Percentiles rank a stretch among this genome's conserved stretches.
Conservation (phyloP, 129 eudicot species). For the Flaveria bidentis region DNA sequence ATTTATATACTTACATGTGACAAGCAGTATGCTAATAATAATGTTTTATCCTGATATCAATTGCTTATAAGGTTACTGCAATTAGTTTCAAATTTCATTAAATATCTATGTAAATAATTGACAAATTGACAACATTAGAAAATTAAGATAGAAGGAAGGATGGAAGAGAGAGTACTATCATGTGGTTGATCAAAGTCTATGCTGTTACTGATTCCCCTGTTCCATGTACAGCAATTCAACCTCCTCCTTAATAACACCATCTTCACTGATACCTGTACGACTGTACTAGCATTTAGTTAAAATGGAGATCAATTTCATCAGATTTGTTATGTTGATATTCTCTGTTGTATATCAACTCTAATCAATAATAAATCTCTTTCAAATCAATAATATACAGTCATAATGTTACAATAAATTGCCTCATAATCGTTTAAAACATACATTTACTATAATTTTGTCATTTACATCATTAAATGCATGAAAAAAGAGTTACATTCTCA, state of each 20-base stretch:
- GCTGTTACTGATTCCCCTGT: conserved; percentile 51
- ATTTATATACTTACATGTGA: too few species aligned
- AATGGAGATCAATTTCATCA: neutral
- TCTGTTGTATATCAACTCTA: neutral
- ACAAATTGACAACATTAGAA: neutral
- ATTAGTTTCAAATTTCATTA: neutral
- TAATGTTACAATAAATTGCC: conserved; percentile 6
- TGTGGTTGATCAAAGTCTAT: conserved; percentile 81
- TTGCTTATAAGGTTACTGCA: neutral
- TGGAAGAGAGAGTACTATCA: conserved; percentile 50
- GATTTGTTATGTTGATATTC: neutral
- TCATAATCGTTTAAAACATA: neutral
- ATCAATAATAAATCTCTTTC: neutral
- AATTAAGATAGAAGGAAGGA: conserved; percentile 23
- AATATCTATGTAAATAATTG: neutral
- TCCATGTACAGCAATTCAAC: conserved; percentile 76
- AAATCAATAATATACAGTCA: neutral
- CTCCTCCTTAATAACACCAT: conserved; percentile 18
- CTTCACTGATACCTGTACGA: neutral
- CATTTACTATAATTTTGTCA: neutral
- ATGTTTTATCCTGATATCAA: neutral
- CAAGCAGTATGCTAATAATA: neutral
- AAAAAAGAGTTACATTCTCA: conserved; percentile 13
- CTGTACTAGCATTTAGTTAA: neutral
- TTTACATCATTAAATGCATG: conserved; percentile 16